These are phyloP conservation scores for Kwoniella europaea DNA, from an alignment of 768 basidiomycete genomes.

Conservation along the genomic window DNA sequence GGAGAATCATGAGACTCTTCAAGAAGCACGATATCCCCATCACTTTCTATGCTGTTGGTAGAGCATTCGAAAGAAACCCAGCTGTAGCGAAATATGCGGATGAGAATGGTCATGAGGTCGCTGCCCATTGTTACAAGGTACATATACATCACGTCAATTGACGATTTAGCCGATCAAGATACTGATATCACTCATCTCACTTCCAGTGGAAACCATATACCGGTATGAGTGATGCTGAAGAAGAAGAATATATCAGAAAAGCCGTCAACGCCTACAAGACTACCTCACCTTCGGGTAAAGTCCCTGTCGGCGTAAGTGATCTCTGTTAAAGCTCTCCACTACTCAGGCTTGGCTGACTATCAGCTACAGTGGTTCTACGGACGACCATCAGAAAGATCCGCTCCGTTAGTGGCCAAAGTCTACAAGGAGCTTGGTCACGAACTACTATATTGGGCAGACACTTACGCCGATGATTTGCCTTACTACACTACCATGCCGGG, in stretches of 20 bases:
- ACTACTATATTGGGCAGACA: constrained; percentile 40
- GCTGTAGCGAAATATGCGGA: constrained; percentile 37
- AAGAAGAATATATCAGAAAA: constrained; percentile 42
- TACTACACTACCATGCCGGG: constrained; percentile 42
- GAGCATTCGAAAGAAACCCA: constrained; percentile 46
- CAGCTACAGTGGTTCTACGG: constrained; percentile 32
- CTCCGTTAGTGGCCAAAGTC: constrained; percentile 43
- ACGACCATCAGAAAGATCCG: constrained; percentile 33
- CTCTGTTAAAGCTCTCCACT: background rate
- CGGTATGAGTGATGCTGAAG: constrained; percentile 33
- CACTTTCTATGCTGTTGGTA: constrained; percentile 53
- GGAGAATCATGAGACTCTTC: constrained; percentile 48
- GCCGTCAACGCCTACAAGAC: constrained; percentile 38
- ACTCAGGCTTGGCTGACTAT: too few relatives aligned
- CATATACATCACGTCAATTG: background rate
- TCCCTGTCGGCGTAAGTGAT: constrained; percentile 32
- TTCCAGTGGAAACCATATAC: constrained; percentile 36
- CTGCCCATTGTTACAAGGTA: constrained; percentile 38
- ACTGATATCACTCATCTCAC: background rate
- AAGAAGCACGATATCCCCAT: constrained; percentile 49
- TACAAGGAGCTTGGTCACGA: constrained; percentile 48
- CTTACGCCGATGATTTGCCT: constrained; percentile 50
- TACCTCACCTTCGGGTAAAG: constrained; percentile 36
- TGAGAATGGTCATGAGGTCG: constrained; percentile 46
- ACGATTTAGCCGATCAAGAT: background rate